Conservation (phyloP, 1,284 basidiomycete species). For the Sutorius eximius region DNA sequence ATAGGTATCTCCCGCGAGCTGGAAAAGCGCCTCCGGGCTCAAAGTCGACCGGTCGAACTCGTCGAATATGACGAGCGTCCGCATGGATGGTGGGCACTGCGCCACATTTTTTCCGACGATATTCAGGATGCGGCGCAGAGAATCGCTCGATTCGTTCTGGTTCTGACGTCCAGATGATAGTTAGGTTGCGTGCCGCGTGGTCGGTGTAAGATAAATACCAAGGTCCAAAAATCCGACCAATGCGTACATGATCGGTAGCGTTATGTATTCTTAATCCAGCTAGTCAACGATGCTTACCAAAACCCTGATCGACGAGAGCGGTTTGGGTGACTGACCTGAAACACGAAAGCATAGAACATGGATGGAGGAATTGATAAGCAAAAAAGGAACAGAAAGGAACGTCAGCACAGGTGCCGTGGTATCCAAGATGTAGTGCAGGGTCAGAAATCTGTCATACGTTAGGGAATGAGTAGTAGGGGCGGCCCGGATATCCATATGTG, state of each 20-base stretch:
- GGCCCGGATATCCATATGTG: constrained; percentile 17
- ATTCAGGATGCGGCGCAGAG: constrained; percentile 15
- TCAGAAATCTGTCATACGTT: constrained; percentile 14
- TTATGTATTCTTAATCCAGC: constrained; percentile 12
- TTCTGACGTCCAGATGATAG: neutral
- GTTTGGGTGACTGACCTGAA: constrained; percentile 1
- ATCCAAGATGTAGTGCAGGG: constrained; percentile 28
- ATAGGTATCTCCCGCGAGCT: constrained; percentile 14
- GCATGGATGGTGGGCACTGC: constrained; percentile 25
- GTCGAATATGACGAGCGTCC: constrained; percentile 29
- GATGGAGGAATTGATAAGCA: neutral
- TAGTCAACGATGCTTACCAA: constrained; percentile 16
- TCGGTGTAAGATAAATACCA: constrained; percentile 6
- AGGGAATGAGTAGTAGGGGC: constrained; percentile 12
- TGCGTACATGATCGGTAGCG: constrained; percentile 11
- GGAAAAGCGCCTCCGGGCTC: constrained; percentile 2
- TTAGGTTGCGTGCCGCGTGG: neutral
- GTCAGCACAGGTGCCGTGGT: constrained; percentile 18
- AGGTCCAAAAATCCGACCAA: constrained; percentile 6
- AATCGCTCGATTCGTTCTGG: constrained; percentile 15
- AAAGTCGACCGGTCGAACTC: constrained; percentile 15
- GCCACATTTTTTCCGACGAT: constrained; percentile 16
- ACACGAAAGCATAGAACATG: constrained; percentile 9
- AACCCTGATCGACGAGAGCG: constrained; percentile 6
- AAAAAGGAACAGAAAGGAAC: neutral